phyloP scores from a whole-genome alignment of 1,284 basidiomycete species.

The Malassezia pachydermatis region DNA sequence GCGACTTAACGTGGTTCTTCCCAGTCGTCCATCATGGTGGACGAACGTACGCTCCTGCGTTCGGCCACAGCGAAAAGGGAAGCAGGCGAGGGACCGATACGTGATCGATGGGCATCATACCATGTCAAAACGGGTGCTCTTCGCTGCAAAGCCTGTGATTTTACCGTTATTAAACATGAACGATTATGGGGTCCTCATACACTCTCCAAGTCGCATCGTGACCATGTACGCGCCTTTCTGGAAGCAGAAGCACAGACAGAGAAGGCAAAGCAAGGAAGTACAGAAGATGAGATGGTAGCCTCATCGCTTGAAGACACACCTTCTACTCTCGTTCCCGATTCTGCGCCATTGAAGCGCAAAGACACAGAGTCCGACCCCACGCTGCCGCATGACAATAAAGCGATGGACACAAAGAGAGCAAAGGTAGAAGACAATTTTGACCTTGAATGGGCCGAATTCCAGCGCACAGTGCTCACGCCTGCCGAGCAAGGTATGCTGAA shows the following conservation, averaged over 20 bases:
- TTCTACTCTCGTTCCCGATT: too few relatives aligned
- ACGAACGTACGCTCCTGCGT: constrained; percentile 27
- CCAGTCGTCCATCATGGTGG: too few relatives aligned
- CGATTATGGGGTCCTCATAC: constrained; percentile 30
- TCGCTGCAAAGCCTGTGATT: constrained; percentile 32
- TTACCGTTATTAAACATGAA: constrained; percentile 30
- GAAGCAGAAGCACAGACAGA: neutral
- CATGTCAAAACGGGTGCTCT: constrained; percentile 20
- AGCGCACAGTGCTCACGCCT: constrained; percentile 15
- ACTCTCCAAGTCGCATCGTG: constrained; percentile 18
- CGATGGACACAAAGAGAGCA: constrained; percentile 7
- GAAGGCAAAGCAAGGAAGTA: too few relatives aligned
- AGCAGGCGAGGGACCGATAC: constrained; percentile 12
- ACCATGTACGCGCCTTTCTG: neutral
- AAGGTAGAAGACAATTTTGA: constrained; percentile 21
- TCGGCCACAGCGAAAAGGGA: constrained; percentile 21
- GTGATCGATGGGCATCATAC: constrained; percentile 31
- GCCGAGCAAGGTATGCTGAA: neutral
- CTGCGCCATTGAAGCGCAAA: constrained; percentile 9
- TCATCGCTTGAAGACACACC: too few relatives aligned
- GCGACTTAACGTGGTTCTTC: too few relatives aligned
- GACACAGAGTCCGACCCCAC: neutral
- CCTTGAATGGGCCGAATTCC: constrained; percentile 34
- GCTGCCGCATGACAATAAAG: too few relatives aligned
- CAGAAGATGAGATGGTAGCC: too few relatives aligned